Conservation (phyloP, 306 rosid species). For the Malus fusca region DNA sequence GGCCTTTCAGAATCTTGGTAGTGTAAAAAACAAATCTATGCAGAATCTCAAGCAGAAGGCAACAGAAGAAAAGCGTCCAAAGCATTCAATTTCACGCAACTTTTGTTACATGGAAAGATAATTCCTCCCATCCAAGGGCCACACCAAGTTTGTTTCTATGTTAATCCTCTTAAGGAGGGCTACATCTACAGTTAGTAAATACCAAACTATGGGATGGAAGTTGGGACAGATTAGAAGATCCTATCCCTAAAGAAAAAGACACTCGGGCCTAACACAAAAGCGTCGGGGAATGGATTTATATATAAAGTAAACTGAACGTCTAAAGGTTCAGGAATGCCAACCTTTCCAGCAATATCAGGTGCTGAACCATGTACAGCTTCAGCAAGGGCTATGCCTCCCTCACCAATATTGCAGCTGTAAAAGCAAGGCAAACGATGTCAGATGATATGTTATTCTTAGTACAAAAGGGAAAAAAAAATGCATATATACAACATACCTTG, state of each 20-base stretch:
- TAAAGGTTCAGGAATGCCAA: conserved; percentile 18
- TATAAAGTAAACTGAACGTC: not conserved
- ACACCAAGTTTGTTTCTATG: not conserved
- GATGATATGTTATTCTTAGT: conserved; percentile 7
- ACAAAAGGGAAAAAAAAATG: conserved; percentile 1
- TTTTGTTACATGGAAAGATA: not conserved
- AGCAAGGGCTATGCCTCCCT: conserved; percentile 98
- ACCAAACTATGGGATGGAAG: not conserved
- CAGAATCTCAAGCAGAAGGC: too few species aligned
- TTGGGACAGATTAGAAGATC: not conserved
- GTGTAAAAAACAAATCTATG: too few species aligned
- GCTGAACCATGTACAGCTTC: conserved; percentile 99
- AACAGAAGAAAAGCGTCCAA: not conserved
- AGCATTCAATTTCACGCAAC: not conserved
- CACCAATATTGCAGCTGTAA: conserved; percentile 90
- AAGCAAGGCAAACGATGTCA: conserved; percentile 11
- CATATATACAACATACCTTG: conserved; percentile 44
- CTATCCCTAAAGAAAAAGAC: not conserved
- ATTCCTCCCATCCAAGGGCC: not conserved
- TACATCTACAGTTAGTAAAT: not conserved
- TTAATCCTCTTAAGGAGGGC: not conserved
- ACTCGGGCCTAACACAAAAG: not conserved
- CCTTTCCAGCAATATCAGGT: conserved; percentile 99
- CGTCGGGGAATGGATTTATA: not conserved
- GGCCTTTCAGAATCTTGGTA: too few species aligned